Evolutionary conservation across 306 rosid genomes (phyloP), one percentile per base, ranked within the genome.

Genomic region (Canavalia gladiata): DNA sequence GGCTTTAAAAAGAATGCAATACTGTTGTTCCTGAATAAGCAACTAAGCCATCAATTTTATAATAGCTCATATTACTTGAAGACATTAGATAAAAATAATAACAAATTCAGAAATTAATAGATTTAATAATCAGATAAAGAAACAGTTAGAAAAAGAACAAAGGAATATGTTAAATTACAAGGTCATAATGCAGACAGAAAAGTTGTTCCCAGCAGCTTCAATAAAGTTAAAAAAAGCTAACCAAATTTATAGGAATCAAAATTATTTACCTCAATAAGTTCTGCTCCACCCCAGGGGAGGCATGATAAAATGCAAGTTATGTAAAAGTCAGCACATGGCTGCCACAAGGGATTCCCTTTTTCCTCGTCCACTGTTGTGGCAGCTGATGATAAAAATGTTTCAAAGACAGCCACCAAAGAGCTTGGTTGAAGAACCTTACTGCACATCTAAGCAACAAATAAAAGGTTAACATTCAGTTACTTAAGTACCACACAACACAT

Each of bases 231-330:
- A 79, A 56, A 18, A 70, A 8, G 10, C 12, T 12, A 11, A 41
- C 54, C 18, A 29, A 77, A 47, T 51, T 57, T 54, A 18, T 57
- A 80, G 79, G 80, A 67, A 34, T 62, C 31, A 57, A 72, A 84
- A 18, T 18, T 80, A 66, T 72, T 71, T 91, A 95, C 99, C 99
- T 95, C 99, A 70, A 30, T 25, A 81, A 95, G 94, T 85, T 95
- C 99, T 35, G 98, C 98, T 85, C 96, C 99, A 50, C 99, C 99
- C 98, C 99, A 95, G 3, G 99, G 98, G 62, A 95, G 97, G 89
- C 93, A 95, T 35, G 99, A 92, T 60, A 95, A 86, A 80, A 95
- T 87, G 85, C 99, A 95, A 77, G 88, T 83, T 30, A 95, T 90
- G 85, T 93, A 95, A 83, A 95, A 95, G 87, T 95, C 99, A 52